phyloP scores from a whole-genome alignment of 2,329 filamentous ascomycete species.

The Hortaea sp. region DNA sequence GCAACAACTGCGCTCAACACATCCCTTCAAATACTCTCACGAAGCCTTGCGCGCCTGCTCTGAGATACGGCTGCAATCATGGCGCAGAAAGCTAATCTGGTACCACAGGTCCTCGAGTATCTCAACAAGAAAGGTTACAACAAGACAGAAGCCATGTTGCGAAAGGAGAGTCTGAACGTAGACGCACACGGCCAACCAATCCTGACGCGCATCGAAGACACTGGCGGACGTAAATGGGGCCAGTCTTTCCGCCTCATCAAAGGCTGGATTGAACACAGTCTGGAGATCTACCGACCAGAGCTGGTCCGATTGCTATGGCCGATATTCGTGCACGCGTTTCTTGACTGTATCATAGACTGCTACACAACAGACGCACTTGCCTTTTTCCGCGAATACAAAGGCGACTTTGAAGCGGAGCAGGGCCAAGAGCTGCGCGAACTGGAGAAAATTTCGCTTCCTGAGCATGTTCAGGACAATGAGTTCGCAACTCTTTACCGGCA shows the following conservation, averaged over 20 bases:
- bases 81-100: background rate
- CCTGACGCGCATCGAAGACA: slow-evolving; percentile 52
- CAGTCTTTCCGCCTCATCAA: slow-evolving; percentile 48
- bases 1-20: too few relatives aligned
- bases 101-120: slow-evolving; percentile 73
- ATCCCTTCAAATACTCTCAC: too few relatives aligned
- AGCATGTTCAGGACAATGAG: slow-evolving; percentile 67
- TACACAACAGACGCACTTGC: slow-evolving; percentile 62
- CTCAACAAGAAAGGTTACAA: slow-evolving; percentile 91
- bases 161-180: slow-evolving; percentile 77
- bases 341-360: slow-evolving; percentile 65
- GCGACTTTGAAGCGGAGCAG: slow-evolving; percentile 66
- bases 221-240: slow-evolving; percentile 64
- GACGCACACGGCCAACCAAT: slow-evolving; percentile 73
- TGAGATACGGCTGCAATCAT: background rate
- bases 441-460: slow-evolving; percentile 61
- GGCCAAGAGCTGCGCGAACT: slow-evolving; percentile 69
- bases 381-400: slow-evolving; percentile 61
- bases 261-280: slow-evolving; percentile 77
- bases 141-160: slow-evolving; percentile 81
- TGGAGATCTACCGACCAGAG: slow-evolving; percentile 94
- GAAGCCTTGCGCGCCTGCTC: too few relatives aligned
- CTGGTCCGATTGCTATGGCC: slow-evolving; percentile 84
- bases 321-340: slow-evolving; percentile 83
- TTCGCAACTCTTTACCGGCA: slow-evolving; percentile 72